Base-by-base conservation (phyloP, 768 basidiomycete genomes). In the Lentinula aciculospora region DNA sequence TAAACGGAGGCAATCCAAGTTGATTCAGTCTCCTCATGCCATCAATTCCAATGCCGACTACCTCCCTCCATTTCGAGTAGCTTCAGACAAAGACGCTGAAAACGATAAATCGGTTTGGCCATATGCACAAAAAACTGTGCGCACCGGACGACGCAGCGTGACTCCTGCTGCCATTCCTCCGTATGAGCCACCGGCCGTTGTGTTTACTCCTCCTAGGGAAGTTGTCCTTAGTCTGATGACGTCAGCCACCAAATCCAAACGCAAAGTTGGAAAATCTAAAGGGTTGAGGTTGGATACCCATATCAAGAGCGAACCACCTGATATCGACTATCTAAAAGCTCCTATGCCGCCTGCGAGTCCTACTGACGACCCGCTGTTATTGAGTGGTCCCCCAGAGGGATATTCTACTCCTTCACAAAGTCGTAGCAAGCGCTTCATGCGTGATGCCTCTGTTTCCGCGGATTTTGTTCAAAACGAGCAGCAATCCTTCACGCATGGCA, bases 281-380 rank as follows among this genome's bases (percentile, higher is more conserved):
- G 63, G 64, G 23, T 29, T 72, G 57, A 60, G 62, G 37, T 66
- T 71, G 58, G 28, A 46, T 31, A 13, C 46, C 25, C 34, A 63
- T 12, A 64, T 83, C 58, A 92, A 91, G 76, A 81, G 73, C 57
- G 88, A 91, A 63, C 77, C 81, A 3, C 88, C 88, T 0, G 80
- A 81, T 17, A 73, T 89, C 61, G 81, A 88, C 63, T 53, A 47
- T 4, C 69, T 87, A 28, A 76, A 37, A 10, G 74, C 66, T 13
- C 84, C 84, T 3, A 76, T 83, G 63, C 83, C 86, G 7, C 90
- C 89, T 0, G 75, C 87, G 0, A 88, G 86, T 54, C 89, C 89
- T 2, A 81, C 81, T 0, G 89, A 92, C 36, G 89, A 92, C 63
- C 89, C 89, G 0, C 68, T 92, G 0, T 71, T 92, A 2, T 74